These are phyloP conservation scores for Crithidia thermophila DNA, from an alignment of 208 protist genomes.

Conservation along the genomic window DNA sequence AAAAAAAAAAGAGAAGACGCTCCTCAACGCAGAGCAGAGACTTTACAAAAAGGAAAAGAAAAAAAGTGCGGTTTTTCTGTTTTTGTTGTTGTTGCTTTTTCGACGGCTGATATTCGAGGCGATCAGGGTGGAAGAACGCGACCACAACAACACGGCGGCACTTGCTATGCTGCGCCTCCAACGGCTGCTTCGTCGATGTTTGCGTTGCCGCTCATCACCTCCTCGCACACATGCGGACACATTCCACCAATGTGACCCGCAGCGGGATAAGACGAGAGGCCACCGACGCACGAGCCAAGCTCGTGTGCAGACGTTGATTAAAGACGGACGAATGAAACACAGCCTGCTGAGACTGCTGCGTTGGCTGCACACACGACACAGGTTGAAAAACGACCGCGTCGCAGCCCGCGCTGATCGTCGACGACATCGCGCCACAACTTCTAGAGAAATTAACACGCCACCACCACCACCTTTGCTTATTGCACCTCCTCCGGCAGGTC, in stretches of 20 bases:
- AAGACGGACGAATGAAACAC: no score
- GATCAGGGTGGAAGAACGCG: background rate
- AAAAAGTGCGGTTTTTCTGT: conserved; percentile 9
- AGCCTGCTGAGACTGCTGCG: no score
- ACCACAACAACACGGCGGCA: no score
- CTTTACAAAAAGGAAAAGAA: conserved; percentile 16
- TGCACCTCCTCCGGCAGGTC: conserved; percentile 80
- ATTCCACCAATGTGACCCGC: no score
- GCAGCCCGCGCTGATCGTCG: background rate
- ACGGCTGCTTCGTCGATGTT: background rate
- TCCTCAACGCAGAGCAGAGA: conserved; percentile 5
- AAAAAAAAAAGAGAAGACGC: background rate
- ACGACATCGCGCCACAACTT: background rate
- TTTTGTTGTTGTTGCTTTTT: conserved; percentile 14
- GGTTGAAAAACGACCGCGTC: no score
- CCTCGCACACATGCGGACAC: background rate
- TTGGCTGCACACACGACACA: no score
- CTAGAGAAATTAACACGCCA: background rate
- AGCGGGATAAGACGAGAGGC: background rate
- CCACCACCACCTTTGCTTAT: conserved; percentile 25
- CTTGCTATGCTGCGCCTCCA: background rate
- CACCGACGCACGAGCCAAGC: no score
- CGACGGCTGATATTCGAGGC: background rate
- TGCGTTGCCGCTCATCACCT: background rate
- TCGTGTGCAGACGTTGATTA: no score